phyloP scores from a whole-genome alignment of 305 asterid genomes.

The Andrographis paniculata region DNA sequence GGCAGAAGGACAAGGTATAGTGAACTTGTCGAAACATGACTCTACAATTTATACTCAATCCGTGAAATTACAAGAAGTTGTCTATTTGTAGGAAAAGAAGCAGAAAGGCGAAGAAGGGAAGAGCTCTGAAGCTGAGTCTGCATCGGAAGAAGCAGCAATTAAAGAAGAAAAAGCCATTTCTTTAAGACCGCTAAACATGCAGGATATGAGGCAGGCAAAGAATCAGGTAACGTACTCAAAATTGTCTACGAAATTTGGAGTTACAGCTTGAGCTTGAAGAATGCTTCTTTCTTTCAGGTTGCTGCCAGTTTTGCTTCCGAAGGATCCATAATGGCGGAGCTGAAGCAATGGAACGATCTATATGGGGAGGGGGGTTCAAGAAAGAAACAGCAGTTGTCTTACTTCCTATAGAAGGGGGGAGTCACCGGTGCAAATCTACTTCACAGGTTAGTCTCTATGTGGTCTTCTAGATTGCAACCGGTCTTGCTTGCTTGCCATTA shows the following conservation, averaged over 20 bases:
- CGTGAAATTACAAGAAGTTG: neutral
- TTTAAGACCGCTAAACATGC: conserved; percentile 66
- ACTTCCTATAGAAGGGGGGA: conserved; percentile 46
- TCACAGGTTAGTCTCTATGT: too few species aligned
- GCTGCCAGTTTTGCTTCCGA: conserved; percentile 94
- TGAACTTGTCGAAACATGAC: neutral
- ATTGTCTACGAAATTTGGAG: neutral
- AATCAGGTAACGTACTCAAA: conserved; percentile 44
- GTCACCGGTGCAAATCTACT: too few species aligned
- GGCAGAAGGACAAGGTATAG: conserved; percentile 46
- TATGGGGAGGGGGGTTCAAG: conserved; percentile 97
- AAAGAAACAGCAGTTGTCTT: conserved; percentile 71
- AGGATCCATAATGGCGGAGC: conserved; percentile 85
- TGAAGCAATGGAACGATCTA: conserved; percentile 88
- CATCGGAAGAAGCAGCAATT: conserved; percentile 31
- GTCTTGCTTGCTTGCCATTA: too few species aligned
- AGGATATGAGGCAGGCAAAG: conserved; percentile 81
- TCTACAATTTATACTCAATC: neutral
- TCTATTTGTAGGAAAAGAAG: conserved; percentile 35
- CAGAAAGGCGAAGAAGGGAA: conserved; percentile 29
- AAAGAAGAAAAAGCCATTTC: conserved; percentile 42
- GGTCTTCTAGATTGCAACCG: too few species aligned
- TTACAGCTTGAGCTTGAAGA: neutral
- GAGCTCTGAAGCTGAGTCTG: conserved; percentile 28
- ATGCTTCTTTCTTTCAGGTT: conserved; percentile 50